These are phyloP conservation scores for Hirschioporus abietinus DNA, from an alignment of 768 basidiomycete species.

Conservation along the genomic window DNA sequence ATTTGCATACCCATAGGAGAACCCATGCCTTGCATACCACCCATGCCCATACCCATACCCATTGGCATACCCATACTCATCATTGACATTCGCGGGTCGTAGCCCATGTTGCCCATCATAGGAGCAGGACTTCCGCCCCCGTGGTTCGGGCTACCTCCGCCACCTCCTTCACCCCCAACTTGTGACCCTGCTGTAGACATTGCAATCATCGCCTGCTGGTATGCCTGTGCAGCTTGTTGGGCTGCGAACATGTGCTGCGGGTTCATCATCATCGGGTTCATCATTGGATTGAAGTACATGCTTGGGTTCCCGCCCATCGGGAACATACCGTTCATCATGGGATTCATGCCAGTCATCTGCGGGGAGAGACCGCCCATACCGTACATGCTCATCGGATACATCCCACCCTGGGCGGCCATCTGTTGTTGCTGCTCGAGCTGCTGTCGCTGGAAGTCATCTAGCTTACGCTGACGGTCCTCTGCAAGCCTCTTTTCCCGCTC, in stretches of 20 bases:
- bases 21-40: constrained; percentile 8
- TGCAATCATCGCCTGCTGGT: constrained; percentile 86
- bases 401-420: constrained; percentile 48
- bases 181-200: constrained; percentile 74
- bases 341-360: constrained; percentile 18
- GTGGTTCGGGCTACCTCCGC: constrained; percentile 18
- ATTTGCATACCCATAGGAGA: constrained; percentile 45
- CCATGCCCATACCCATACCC: constrained; percentile 35
- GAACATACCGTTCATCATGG: constrained; percentile 35
- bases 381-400: constrained; percentile 33
- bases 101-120: constrained; percentile 52
- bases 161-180: constrained; percentile 53
- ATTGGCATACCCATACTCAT: constrained; percentile 58
- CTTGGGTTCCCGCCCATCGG: constrained; percentile 51
- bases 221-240: constrained; percentile 75
- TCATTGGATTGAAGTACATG: constrained; percentile 44
- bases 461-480: constrained; percentile 88
- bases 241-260: constrained; percentile 85
- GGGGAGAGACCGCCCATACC: constrained; percentile 5
- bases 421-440: constrained; percentile 89
- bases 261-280: constrained; percentile 46
- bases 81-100: constrained; percentile 80
- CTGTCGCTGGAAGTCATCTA: constrained; percentile 85
- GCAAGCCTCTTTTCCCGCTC: constrained; percentile 90
- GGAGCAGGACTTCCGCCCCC: constrained; percentile 31